These are phyloP conservation scores for Blastocystis sp. DNA, from an alignment of 352 stramenopile species.

Conservation along the genomic window DNA sequence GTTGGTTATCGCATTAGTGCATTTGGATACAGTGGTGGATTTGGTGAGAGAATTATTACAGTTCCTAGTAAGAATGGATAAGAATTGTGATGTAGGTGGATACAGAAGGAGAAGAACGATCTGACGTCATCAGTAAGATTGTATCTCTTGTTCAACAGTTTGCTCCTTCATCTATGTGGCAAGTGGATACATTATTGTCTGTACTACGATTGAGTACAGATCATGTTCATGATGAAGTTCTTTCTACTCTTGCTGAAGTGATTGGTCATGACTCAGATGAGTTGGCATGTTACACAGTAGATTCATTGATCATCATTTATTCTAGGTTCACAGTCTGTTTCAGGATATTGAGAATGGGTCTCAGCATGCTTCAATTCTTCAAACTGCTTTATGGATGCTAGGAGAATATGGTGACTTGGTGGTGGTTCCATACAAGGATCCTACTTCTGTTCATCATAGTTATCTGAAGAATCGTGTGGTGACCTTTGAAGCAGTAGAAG, in stretches of 20 bases:
- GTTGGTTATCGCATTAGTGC: constrained; percentile 94
- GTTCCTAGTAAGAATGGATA: constrained; percentile 80
- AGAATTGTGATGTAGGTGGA: neutral
- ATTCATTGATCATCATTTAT: constrained; percentile 69
- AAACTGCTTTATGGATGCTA: constrained; percentile 94
- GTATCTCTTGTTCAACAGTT: constrained; percentile 76
- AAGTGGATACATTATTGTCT: constrained; percentile 92
- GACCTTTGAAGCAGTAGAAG: neutral
- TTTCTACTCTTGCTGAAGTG: constrained; percentile 85
- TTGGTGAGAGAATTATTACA: constrained; percentile 95
- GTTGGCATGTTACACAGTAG: constrained; percentile 66
- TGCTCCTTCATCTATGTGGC: constrained; percentile 73
- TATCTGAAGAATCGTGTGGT: constrained; percentile 24
- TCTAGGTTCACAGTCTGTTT: constrained; percentile 92
- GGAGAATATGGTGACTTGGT: constrained; percentile 89
- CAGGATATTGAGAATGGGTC: constrained; percentile 86
- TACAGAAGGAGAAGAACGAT: constrained; percentile 85
- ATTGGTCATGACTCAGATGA: constrained; percentile 78
- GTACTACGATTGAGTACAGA: constrained; percentile 95
- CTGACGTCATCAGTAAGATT: constrained; percentile 86
- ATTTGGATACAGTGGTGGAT: constrained; percentile 86
- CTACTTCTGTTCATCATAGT: constrained; percentile 5
- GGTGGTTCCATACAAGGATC: constrained; percentile 68
- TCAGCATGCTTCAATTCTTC: constrained; percentile 83
- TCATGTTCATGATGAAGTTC: constrained; percentile 82